Evolutionary conservation across 2,329 filamentous ascomycete genomes (phyloP), one percentile per base, ranked within the genome.

Genomic region (Cercospora sp.): DNA sequence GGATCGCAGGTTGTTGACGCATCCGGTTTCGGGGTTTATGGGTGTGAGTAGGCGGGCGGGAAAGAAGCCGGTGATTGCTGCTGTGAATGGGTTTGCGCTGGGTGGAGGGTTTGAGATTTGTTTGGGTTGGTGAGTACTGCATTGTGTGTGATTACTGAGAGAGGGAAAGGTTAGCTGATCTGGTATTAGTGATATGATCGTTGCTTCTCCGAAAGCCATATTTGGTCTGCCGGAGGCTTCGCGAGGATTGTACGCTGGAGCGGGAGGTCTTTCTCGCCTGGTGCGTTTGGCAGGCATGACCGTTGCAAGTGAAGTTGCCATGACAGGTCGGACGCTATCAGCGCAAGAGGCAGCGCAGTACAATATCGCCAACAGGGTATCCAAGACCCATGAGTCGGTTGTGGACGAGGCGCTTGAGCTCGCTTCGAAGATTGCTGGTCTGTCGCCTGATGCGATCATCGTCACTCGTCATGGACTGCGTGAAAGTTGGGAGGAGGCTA

Each of bases 51-150:
- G 85, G 49, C 80, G 88, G 12, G 77, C 77, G 12, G 88, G 88
- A 0, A 88, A 87, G 80, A 88, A 88, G 77, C 86, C 86, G 1
- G 81, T 88, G 57, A 86, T 88, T 74, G 86, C 85, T 8, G 86
- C 86, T 2, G 85, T 88, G 3, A 88, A 88, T 76, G 86, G 86
- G 0, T 82, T 84, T 68, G 85, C 85, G 1, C 78, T 87, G 58
- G 86, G 86, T 0, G 86, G 86, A 4, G 86, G 86, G 0, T 87
- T 87, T 70, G 86, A 88, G 77, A 85, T 86, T 71, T 81, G 82
- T 8, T 76, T 86, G 64, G 85, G 85, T 61, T 87, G 84, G 72
- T 73, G 53, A 66, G 70, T 58, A 26, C 24, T 24, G 24, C 24
- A 24, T 24, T 34, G 64, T 12, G 30, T 13, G 7, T 21, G 32